Conservation (phyloP, 306 rosid species). For the Castanospermum australe region DNA sequence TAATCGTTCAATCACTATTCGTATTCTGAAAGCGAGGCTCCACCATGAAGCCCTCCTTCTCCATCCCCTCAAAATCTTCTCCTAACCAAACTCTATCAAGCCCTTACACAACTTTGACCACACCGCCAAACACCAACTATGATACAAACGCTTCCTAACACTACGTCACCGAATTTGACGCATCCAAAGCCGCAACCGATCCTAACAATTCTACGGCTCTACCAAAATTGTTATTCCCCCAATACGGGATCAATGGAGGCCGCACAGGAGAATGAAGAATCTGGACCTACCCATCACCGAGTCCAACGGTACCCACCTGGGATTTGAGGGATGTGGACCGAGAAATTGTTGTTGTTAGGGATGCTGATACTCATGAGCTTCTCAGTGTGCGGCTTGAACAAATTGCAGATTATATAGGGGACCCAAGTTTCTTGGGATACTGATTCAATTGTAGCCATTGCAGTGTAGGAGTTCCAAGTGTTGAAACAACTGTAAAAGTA, state of each 20-base stretch:
- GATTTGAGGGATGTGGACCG: conserved; percentile 53
- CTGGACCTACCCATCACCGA: conserved; percentile 7
- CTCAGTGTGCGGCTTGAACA: conserved; percentile 52
- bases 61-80: conserved; percentile 41
- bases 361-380: conserved; percentile 53
- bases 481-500: not conserved
- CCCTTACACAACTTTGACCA: conserved; percentile 22
- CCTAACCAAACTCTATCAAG: conserved; percentile 29
- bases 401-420: conserved; percentile 65
- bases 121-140: not conserved
- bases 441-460: conserved; percentile 14
- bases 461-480: not conserved
- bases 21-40: not conserved
- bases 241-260: conserved; percentile 38
- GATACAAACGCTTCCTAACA: not conserved
- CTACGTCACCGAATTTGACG: conserved; percentile 39
- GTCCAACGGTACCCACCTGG: not conserved
- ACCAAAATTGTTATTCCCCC: conserved; percentile 24
- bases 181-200: conserved; percentile 29
- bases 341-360: conserved; percentile 53
- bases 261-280: conserved; percentile 34
- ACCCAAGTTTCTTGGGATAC: conserved; percentile 58
- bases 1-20: no score
- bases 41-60: conserved; percentile 48
- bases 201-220: conserved; percentile 1